Conservation (phyloP, 2,329 filamentous ascomycete genomes). For the Penicillium sp. region DNA sequence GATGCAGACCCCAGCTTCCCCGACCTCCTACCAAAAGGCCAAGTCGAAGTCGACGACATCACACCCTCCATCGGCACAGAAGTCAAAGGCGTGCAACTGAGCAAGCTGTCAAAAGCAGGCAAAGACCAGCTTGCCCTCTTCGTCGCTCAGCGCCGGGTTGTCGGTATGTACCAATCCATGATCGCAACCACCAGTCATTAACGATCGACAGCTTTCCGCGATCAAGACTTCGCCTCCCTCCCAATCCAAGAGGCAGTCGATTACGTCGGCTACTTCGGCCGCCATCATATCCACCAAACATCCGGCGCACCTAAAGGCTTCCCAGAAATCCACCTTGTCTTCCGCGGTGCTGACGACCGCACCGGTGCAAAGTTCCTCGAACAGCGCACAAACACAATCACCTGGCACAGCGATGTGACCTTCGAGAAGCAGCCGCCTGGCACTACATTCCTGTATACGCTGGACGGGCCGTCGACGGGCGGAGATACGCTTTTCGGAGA, state of each 20-base stretch:
- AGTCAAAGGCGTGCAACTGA: slow-evolving; percentile 69
- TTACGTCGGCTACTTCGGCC: slow-evolving; percentile 73
- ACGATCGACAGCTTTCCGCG: slow-evolving; percentile 59
- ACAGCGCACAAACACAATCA: slow-evolving; percentile 73
- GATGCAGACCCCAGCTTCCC: slow-evolving; percentile 69
- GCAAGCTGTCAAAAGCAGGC: slow-evolving; percentile 63
- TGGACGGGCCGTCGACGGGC: slow-evolving; percentile 77
- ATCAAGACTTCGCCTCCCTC: slow-evolving; percentile 70
- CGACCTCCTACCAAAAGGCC: slow-evolving; percentile 59
- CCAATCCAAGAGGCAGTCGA: slow-evolving; percentile 69
- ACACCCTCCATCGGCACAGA: slow-evolving; percentile 75
- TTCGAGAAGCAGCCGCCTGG: slow-evolving; percentile 88
- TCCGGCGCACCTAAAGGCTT: slow-evolving; percentile 71
- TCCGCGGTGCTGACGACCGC: slow-evolving; percentile 66
- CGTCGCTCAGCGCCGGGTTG: slow-evolving; percentile 60
- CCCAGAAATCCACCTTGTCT: slow-evolving; percentile 76
- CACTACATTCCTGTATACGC: slow-evolving; percentile 82
- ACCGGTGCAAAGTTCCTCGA: slow-evolving; percentile 62
- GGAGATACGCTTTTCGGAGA: slow-evolving; percentile 85
- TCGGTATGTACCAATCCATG: slow-evolving; percentile 47
- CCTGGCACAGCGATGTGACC: slow-evolving; percentile 86
- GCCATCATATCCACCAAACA: slow-evolving; percentile 78
- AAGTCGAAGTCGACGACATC: slow-evolving; percentile 56
- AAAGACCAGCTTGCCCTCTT: slow-evolving; percentile 70
- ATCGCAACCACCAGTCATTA: neutral